These are phyloP conservation scores for Holtermannia corniformis DNA, from an alignment of 768 basidiomycete genomes.

Conservation along the genomic window DNA sequence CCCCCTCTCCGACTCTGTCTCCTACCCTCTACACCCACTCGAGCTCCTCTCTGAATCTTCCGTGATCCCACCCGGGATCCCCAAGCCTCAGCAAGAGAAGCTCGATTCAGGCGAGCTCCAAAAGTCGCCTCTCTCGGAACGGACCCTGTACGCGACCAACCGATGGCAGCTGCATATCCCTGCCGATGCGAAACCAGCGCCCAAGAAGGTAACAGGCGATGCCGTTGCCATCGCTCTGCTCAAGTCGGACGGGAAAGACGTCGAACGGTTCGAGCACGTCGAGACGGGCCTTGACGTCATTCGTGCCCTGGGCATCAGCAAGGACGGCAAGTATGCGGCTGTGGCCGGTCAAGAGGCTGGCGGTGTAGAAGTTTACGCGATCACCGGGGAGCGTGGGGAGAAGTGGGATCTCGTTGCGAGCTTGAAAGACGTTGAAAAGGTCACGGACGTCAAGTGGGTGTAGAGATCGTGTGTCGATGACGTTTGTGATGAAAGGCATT, in stretches of 20 bases:
- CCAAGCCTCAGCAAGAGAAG: constrained; percentile 12
- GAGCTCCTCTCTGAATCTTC: constrained; percentile 21
- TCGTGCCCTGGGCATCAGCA: constrained; percentile 30
- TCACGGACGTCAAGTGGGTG: constrained; percentile 27
- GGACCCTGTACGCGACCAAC: constrained; percentile 36
- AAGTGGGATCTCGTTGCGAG: constrained; percentile 33
- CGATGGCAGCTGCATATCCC: constrained; percentile 29
- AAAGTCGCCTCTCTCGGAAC: constrained; percentile 19
- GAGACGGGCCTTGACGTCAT: constrained; percentile 31
- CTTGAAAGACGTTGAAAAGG: constrained; percentile 22
- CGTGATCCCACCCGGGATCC: constrained; percentile 29
- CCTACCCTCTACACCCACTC: constrained; percentile 19
- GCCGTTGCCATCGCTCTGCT: constrained; percentile 33
- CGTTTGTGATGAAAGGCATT: too few relatives aligned
- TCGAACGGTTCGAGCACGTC: constrained; percentile 26
- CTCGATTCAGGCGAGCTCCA: constrained; percentile 35
- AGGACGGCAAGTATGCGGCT: constrained; percentile 37
- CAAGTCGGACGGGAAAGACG: constrained; percentile 16
- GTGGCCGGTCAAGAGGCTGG: constrained; percentile 35
- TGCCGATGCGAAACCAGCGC: constrained; percentile 15
- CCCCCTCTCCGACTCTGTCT: constrained; percentile 14
- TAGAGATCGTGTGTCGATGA: constrained; percentile 4
- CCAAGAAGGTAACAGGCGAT: constrained; percentile 21
- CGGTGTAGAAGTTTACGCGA: constrained; percentile 33
- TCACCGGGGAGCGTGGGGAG: constrained; percentile 25